Conservation (phyloP, 108 stramenopile species). For the Cyclotella kingstonii region DNA sequence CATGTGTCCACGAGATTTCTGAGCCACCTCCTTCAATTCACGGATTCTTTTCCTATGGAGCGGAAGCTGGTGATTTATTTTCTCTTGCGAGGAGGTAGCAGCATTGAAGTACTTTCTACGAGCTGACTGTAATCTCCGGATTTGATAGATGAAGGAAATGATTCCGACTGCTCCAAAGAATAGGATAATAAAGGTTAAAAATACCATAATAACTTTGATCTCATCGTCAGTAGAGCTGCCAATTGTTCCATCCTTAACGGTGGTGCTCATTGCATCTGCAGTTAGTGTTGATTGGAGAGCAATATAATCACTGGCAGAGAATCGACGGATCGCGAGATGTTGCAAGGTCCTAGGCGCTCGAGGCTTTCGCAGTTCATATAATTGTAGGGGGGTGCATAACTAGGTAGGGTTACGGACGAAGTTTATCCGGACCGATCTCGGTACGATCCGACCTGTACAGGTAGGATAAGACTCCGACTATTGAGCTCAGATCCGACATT, state of each 20-base stretch:
- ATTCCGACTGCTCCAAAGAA: neutral
- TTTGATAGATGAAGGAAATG: neutral
- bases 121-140: neutral
- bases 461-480: no score
- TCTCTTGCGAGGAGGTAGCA: neutral
- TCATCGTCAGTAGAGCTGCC: neutral
- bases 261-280: no score
- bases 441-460: no score
- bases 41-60: neutral
- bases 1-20: conserved; percentile 9
- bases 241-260: neutral
- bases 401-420: no score
- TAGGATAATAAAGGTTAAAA: neutral
- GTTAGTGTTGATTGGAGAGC: no score
- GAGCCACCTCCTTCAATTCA: conserved; percentile 3
- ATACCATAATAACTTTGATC: neutral
- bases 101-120: neutral
- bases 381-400: no score
- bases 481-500: no score
- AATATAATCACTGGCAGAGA: no score
- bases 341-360: no score
- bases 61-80: neutral
- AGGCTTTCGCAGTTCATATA: no score
- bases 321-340: no score
- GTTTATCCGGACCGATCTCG: no score